phyloP scores from a whole-genome alignment of 441 rosid genomes.

The Populus hybrid region DNA sequence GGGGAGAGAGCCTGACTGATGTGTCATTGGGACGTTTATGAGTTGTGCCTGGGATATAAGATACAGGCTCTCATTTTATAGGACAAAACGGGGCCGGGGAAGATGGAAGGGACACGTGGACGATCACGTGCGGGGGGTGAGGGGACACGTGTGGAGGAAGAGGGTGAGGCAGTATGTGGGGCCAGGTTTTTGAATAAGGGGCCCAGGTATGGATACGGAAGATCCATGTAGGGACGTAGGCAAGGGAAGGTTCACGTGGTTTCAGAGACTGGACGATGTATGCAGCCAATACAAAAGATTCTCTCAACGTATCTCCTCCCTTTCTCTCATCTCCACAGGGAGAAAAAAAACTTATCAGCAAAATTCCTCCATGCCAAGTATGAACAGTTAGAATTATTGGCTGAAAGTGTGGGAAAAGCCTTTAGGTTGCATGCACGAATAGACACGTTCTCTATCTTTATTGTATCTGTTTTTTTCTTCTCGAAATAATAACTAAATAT shows the following conservation, averaged over 20 bases:
- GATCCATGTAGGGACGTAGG: constrained; percentile 65
- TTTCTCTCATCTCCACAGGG: not conserved
- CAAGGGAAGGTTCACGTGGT: constrained; percentile 60
- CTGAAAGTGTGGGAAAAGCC: too few relatives aligned
- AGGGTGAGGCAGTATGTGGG: constrained; percentile 21
- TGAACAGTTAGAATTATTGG: too few relatives aligned
- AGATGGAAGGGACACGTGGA: constrained; percentile 7
- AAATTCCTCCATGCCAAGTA: too few relatives aligned
- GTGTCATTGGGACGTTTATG: not conserved
- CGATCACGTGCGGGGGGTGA: constrained; percentile 11
- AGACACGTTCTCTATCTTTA: too few relatives aligned
- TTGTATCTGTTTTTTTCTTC: too few relatives aligned
- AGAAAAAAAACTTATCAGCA: too few relatives aligned
- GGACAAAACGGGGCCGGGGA: constrained; percentile 31
- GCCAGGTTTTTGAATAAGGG: constrained; percentile 19
- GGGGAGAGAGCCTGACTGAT: constrained; percentile 13
- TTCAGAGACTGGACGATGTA: constrained; percentile 27
- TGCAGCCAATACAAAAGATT: constrained; percentile 17
- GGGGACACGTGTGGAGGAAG: constrained; percentile 41
- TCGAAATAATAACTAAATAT: too few relatives aligned
- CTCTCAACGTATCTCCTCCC: not conserved
- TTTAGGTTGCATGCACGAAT: too few relatives aligned
- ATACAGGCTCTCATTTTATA: constrained; percentile 52
- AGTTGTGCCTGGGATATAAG: constrained; percentile 48
- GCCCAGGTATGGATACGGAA: constrained; percentile 61